Evolutionary conservation across 2,329 filamentous ascomycete genomes (phyloP).

Genomic region (Colletotrichum cuscutae): DNA sequence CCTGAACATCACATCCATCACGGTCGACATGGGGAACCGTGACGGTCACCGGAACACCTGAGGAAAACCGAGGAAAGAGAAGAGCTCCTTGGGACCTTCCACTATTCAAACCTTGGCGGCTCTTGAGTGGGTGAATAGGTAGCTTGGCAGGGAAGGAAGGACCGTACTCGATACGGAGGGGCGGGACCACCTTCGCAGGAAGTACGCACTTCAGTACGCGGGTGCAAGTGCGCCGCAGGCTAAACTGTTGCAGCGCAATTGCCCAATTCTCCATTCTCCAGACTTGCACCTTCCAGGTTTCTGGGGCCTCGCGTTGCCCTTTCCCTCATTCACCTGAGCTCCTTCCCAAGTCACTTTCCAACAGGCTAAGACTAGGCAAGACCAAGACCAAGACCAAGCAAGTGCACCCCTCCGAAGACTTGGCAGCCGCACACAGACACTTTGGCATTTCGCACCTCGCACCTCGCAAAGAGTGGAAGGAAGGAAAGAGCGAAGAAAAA

Average conservation of each 20-base stretch:
- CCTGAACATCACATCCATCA: not conserved
- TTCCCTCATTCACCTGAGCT: not conserved
- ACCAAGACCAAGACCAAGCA: not conserved
- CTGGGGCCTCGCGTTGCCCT: not conserved
- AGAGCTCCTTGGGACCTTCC: not conserved
- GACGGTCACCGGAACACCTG: not conserved
- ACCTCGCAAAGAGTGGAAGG: not conserved
- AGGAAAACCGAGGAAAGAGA: not conserved
- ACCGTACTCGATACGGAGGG: not conserved
- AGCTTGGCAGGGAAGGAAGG: not conserved
- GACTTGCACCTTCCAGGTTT: not conserved
- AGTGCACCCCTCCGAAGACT: not conserved
- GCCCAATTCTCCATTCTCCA: not conserved
- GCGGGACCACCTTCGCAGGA: not conserved
- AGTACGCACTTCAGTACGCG: not conserved
- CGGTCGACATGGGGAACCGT: no score
- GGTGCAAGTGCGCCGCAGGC: not conserved
- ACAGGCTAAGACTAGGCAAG: no score
- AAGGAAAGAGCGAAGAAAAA: not conserved
- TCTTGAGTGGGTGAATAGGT: not conserved
- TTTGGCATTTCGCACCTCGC: no score
- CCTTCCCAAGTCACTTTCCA: no score
- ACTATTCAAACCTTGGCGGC: not conserved
- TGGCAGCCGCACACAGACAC: not conserved
- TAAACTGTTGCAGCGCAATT: not conserved